Base-by-base conservation (phyloP, 495 filamentous ascomycete genomes). In the Penicillium verhagenii region DNA sequence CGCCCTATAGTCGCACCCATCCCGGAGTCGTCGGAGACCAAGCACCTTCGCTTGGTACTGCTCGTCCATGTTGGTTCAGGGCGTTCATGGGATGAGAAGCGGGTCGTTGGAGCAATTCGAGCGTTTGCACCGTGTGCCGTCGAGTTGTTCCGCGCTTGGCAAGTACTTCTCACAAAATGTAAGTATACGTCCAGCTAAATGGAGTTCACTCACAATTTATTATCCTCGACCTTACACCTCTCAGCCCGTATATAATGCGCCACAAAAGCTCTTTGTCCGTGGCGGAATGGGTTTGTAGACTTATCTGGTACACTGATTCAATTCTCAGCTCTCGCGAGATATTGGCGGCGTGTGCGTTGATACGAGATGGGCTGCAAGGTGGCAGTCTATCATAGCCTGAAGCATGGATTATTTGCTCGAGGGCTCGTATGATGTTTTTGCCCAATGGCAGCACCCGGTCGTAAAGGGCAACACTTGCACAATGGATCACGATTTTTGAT, bases 1-100 rank as follows among this genome's bases (percentile, higher is more conserved):
- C 43, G 43, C 14, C 19, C 40, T 46, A n/a, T 26, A 46, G 43
- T 46, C 23, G n/a, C 43, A 21, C 43, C 43, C 13, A 46, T 46
- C 21, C 21, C 21, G 6, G 43, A 28, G 43, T 26, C 8, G 43
- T 26, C 40, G 19, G 40, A 43, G 19, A 13, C n/a, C 13, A 43
- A 43, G 40, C n/a, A 43, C 40, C 35, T 39, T 39, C 40, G 40
- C 21, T 18, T 43, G 21, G 21, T 5, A 43, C 40, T 43, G 4
- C 40, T 43, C 13, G 8, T 21, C 40, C 1, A 10, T n/a, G 5
- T 43, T 4, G 21, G 7, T 43, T 43, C 7, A 28, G n/a, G n/a
- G n/a, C 10, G 6, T 28, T 28, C 2, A 28, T 28, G 26, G 26
- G 35, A 39, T 3, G 35, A 7, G 6, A 39, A 13, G 18, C 14